These are phyloP conservation scores for Pestalotiopsis fici DNA, from an alignment of 2,329 filamentous ascomycete species.

Conservation along the genomic window DNA sequence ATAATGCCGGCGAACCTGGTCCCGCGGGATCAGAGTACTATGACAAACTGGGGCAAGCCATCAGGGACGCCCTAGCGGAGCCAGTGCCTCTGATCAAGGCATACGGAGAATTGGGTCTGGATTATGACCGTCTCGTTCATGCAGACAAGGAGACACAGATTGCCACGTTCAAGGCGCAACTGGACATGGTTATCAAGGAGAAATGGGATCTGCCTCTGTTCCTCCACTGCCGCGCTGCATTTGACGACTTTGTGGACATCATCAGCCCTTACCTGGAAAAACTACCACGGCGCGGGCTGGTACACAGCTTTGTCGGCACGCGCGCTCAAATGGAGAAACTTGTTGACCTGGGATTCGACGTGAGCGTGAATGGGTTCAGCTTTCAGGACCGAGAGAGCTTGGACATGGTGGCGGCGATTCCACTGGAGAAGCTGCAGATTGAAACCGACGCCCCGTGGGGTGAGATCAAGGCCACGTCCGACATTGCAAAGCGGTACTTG, in stretches of 20 bases:
- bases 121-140: constrained; percentile 46
- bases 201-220: constrained; percentile 37
- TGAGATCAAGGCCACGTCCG: constrained; percentile 34
- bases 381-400: constrained; percentile 38
- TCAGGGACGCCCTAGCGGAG: constrained; percentile 24
- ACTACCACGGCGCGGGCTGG: constrained; percentile 36
- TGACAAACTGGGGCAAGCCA: constrained; percentile 23
- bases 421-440: constrained; percentile 41
- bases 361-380: constrained; percentile 52
- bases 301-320: constrained; percentile 41
- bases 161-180: constrained; percentile 39
- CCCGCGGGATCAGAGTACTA: constrained; percentile 16
- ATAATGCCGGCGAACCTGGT: constrained; percentile 47
- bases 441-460: constrained; percentile 53
- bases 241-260: constrained; percentile 41
- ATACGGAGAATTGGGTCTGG: constrained; percentile 51
- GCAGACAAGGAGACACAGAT: constrained; percentile 42
- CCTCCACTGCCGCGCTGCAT: constrained; percentile 41
- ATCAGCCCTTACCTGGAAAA: constrained; percentile 37
- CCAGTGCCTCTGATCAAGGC: constrained; percentile 36
- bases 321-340: constrained; percentile 35
- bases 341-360: constrained; percentile 36
- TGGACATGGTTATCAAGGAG: constrained; percentile 37
- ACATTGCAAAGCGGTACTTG: constrained; percentile 43
- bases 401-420: constrained; percentile 42